Evolutionary conservation across 1,284 basidiomycete genomes (phyloP).

Genomic region (Boletellus sp.): DNA sequence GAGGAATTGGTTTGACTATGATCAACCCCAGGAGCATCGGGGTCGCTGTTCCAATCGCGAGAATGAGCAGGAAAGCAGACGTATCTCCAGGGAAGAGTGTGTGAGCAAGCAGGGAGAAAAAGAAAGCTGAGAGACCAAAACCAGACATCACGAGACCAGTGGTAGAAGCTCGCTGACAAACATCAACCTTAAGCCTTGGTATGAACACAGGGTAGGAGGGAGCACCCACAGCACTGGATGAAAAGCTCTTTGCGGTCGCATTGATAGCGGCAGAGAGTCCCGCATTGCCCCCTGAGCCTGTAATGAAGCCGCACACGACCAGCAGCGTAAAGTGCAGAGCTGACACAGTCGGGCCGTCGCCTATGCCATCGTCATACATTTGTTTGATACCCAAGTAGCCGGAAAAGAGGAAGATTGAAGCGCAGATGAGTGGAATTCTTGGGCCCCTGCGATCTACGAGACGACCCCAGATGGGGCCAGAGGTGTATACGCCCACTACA

Average conservation of each 20-base stretch:
- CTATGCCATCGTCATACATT: constrained; percentile 54
- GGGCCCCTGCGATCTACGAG: constrained; percentile 66
- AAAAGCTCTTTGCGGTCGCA: constrained; percentile 64
- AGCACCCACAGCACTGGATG: constrained; percentile 44
- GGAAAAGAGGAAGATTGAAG: constrained; percentile 49
- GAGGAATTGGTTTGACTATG: constrained; percentile 57
- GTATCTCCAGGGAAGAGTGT: constrained; percentile 67
- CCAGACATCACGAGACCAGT: constrained; percentile 76
- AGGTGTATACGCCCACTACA: constrained; percentile 56
- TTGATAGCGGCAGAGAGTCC: constrained; percentile 57
- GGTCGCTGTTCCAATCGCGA: constrained; percentile 65
- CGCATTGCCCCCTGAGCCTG: constrained; percentile 60
- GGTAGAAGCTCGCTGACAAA: constrained; percentile 59
- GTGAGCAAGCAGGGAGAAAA: constrained; percentile 70
- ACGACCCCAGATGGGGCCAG: constrained; percentile 66
- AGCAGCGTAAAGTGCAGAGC: constrained; percentile 39
- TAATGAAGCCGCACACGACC: constrained; percentile 50
- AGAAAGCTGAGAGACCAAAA: constrained; percentile 82
- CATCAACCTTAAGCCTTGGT: background rate
- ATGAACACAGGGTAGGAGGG: background rate
- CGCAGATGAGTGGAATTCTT: constrained; percentile 44
- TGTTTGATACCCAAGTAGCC: constrained; percentile 67
- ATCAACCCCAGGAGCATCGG: constrained; percentile 69
- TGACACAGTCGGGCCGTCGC: constrained; percentile 16
- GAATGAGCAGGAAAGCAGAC: constrained; percentile 62